Evolutionary conservation across 257 asterid species (phyloP), one percentile per base, ranked within the genome.

Genomic region (Nicotiana otophora): DNA sequence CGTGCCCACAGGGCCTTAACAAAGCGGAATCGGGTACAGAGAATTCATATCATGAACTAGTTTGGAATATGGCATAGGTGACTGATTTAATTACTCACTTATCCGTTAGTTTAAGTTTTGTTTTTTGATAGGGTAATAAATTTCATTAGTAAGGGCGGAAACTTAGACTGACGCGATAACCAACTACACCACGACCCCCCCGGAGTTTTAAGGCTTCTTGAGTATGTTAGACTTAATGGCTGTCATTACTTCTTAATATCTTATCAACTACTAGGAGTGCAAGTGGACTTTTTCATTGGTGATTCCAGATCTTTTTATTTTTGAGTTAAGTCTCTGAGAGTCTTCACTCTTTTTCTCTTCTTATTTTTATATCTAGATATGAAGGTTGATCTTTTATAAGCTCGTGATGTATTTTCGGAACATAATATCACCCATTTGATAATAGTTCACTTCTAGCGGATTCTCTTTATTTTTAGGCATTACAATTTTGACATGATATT

Each of bases 111-210:
- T 23, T 36, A 36, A 36, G 42, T 1, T 6, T 36, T 36, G 0
- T 36, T 36, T 36, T 36, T 36, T 36, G 7, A 36, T 36, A 5
- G 42, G 42, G 42, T 36, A 36, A 36, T 36, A 36, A 5, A 36
- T 36, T 36, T 36, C 42, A 36, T 36, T 7, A 36, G 7, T 1
- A 36, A 36, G 42, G 42, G 42, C 8, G 42, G 42, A 36, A 5
- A 36, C 42, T 92, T 92, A 89, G 94, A 91, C 92, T 90, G 97
- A 92, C 93, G 91, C 90, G 94, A 91, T 92, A 92, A 92, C 97
- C 95, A 92, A 91, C 97, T 91, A 91, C 95, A 91, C 93, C 93
- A 90, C 92, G 93, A 92, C 65, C 42, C 31, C 31, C 31, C 31
- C 31, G 2, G 2, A 30, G 5, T 8, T 36, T 36, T n/a, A 28